These are phyloP conservation scores for Heliamphora exappendiculata DNA, from an alignment of 148 eudicot genomes.

Conservation along the genomic window DNA sequence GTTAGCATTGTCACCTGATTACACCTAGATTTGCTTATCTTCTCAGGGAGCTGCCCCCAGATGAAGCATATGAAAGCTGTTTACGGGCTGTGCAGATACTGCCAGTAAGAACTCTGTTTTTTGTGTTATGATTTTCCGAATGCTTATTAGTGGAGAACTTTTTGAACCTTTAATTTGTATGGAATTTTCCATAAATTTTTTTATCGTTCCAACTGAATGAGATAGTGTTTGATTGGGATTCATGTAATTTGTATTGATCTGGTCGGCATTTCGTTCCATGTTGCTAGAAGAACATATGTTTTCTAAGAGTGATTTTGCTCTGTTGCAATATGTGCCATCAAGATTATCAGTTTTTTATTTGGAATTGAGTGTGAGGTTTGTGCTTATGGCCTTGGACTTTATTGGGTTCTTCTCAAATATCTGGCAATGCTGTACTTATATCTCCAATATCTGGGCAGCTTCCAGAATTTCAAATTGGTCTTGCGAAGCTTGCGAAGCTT, in stretches of 20 bases:
- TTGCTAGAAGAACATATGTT: background rate
- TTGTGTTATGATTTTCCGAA: background rate
- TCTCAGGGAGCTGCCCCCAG: conserved; percentile 51
- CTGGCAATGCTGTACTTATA: conserved; percentile 14
- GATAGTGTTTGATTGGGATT: background rate
- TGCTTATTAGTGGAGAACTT: background rate
- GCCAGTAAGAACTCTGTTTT: conserved; percentile 52
- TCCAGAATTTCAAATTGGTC: conserved; percentile 90
- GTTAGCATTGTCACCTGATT: background rate
- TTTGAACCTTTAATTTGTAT: background rate
- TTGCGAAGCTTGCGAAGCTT: conserved; percentile 71
- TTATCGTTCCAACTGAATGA: background rate
- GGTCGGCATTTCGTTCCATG: background rate
- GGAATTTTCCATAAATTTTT: background rate
- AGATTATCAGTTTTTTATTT: background rate
- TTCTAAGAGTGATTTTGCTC: background rate
- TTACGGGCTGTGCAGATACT: conserved; percentile 80
- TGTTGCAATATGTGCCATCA: conserved; percentile 1
- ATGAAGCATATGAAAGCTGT: conserved; percentile 96
- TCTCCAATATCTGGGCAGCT: conserved; percentile 41
- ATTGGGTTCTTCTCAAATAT: background rate
- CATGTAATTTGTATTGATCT: background rate
- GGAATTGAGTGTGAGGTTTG: background rate
- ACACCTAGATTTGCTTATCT: conserved; percentile 2
- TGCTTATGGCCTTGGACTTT: conserved; percentile 8